Evolutionary conservation across 176 grass and related monocot species (phyloP), one percentile per base, ranked within the genome.

Genomic region (Hordeum marinum): DNA sequence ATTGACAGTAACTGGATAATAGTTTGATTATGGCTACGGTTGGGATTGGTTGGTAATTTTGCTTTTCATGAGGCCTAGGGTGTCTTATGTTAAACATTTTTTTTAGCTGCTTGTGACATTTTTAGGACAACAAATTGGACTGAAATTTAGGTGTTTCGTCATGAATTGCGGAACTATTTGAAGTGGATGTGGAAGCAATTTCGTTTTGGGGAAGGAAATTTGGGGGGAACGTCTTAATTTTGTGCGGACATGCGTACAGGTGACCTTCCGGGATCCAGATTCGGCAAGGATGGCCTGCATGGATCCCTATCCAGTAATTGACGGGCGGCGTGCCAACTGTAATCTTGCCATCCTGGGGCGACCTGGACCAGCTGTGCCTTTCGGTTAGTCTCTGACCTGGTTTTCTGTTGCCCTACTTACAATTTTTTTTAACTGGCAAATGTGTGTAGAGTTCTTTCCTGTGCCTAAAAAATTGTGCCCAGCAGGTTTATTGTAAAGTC

Each of bases 301-400:
- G 71, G 85, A 95, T 23, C 93, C 93, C 0, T 86, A 85, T 77
- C 93, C 93, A 0, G 83, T 95, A 39, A 95, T 95, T 0, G 90
- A 95, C 1, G 93, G 93, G 25, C 45, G 93, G 25, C 88, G 88
- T 5, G 93, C 93, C 1, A 95, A 95, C 48, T 95, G 93, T 75
- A 95, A 95, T 69, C 89, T 95, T 41, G 93, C 93, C 70, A 82
- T 92, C 41, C 81, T 90, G 64, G 93, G 93, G 59, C 83, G 93
- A 12, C 83, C 93, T 84, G 90, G 83, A 6, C 83, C 90, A 48
- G 83, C 75, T 67, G n/a, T 90, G 43, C 85, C 93, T 48, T 92
- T 88, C 13, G 83, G 90, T 87, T 84, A 77, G 86, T 78, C 80
- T 94, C 31, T 77, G 67, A 65, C 55, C 57, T 60, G 25, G 50